Evolutionary conservation across 2,329 filamentous ascomycete genomes (phyloP).

Genomic region (Ascochyta viciae-villosae): DNA sequence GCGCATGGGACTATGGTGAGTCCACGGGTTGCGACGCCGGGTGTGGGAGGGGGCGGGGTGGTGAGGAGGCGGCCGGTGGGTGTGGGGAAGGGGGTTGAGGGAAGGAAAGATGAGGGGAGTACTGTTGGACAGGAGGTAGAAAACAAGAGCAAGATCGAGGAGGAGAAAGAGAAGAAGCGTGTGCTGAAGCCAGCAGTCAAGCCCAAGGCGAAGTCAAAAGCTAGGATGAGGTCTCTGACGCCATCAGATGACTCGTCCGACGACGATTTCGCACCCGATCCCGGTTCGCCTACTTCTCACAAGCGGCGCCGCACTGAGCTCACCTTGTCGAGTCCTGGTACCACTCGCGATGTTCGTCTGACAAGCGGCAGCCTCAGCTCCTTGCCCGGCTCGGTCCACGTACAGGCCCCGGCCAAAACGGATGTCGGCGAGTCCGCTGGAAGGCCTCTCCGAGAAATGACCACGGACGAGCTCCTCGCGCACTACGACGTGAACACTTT

Average conservation of each 20-base stretch:
- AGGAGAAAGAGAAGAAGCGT: neutral
- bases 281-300: conserved; percentile 8
- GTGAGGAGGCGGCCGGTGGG: conserved; percentile 5
- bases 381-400: neutral
- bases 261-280: conserved; percentile 14
- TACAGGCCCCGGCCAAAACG: no score
- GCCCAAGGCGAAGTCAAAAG: neutral
- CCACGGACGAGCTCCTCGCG: conserved; percentile 5
- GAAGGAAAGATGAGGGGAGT: neutral
- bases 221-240: neutral
- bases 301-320: conserved; percentile 10
- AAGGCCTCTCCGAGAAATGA: conserved; percentile 2
- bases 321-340: neutral
- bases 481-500: conserved; percentile 13
- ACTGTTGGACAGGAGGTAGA: neutral
- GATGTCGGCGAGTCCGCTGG: neutral
- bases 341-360: neutral
- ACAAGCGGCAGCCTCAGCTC: neutral
- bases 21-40: conserved; percentile 5
- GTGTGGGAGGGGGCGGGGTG: neutral
- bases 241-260: conserved; percentile 7
- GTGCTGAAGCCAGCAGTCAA: neutral
- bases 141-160: neutral
- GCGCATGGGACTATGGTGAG: conserved; percentile 34
- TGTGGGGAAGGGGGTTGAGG: neutral